A percentile compares a stretch with the other conserved stretches of the same genome.
phyloP scores from a whole-genome alignment of 2,329 filamentous ascomycete genomes.

The Botrytis sinoallii region DNA sequence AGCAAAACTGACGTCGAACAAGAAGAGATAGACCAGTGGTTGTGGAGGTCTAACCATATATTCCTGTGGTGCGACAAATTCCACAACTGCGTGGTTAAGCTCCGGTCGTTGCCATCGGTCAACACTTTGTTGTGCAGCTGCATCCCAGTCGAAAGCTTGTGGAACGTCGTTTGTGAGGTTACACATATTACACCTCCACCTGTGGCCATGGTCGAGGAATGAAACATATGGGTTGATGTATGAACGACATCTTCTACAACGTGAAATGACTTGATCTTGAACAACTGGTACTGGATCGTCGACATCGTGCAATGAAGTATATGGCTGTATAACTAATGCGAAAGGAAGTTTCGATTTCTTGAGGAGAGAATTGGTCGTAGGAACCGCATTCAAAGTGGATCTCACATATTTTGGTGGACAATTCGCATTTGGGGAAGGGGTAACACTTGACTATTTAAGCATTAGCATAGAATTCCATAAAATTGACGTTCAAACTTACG shows the following conservation, averaged over 20 bases:
- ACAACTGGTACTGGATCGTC: constrained; percentile 90
- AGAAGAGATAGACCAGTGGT: constrained; percentile 90
- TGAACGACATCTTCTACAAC: constrained; percentile 90
- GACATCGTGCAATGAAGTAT: constrained; percentile 85
- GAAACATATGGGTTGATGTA: constrained; percentile 98
- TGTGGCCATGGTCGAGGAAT: constrained; percentile 93
- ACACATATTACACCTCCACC: constrained; percentile 99
- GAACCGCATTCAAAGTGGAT: constrained; percentile 90
- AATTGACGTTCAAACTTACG: constrained; percentile 54
- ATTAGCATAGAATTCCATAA: constrained; percentile 40
- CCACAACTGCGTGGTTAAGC: constrained; percentile 92
- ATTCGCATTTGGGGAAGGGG: constrained; percentile 85
- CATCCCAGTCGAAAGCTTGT: constrained; percentile 99
- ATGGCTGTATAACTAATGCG: constrained; percentile 93
- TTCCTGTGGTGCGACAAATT: constrained; percentile 96
- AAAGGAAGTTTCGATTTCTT: constrained; percentile 98
- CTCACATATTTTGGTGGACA: constrained; percentile 92
- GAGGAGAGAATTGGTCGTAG: constrained; percentile 84
- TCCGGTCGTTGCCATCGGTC: constrained; percentile 91
- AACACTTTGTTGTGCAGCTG: constrained; percentile 82
- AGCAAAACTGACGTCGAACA: constrained; percentile 90
- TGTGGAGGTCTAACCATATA: constrained; percentile 99
- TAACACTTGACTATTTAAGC: constrained; percentile 70
- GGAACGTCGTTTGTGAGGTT: constrained; percentile 98
- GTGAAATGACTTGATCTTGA: constrained; percentile 94